Conservation (phyloP, 2,329 filamentous ascomycete species). For the Microascus cirrosus region DNA sequence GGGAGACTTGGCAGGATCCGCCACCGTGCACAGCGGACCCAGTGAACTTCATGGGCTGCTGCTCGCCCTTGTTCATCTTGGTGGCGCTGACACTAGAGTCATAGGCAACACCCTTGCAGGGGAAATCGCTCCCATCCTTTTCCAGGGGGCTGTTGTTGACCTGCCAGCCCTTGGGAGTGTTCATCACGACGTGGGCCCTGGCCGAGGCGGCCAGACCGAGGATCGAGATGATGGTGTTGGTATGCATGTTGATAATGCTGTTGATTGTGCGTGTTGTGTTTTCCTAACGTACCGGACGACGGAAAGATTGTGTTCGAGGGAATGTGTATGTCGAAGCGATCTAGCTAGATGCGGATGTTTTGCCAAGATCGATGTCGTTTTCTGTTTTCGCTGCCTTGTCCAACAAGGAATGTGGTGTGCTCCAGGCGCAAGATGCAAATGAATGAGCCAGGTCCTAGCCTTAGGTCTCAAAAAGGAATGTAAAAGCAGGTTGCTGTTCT, state of each 20-base stretch:
- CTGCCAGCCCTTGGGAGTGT: constrained; percentile 52
- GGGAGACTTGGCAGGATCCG: constrained; percentile 79
- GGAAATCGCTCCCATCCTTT: constrained; percentile 55
- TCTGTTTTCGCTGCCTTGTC: neutral
- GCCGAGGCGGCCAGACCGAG: constrained; percentile 47
- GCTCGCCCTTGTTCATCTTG: constrained; percentile 45
- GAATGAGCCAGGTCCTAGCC: constrained; percentile 23
- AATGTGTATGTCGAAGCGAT: constrained; percentile 3
- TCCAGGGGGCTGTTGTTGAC: constrained; percentile 54
- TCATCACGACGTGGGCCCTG: constrained; percentile 69
- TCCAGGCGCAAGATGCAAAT: constrained; percentile 15
- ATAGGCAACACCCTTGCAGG: constrained; percentile 58
- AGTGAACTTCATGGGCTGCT: constrained; percentile 45
- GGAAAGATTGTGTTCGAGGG: neutral
- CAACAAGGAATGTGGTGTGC: constrained; percentile 10
- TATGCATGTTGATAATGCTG: constrained; percentile 30
- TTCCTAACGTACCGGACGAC: constrained; percentile 30
- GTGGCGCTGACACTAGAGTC: constrained; percentile 27
- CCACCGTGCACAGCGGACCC: constrained; percentile 78
- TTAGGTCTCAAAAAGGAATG: constrained; percentile 14
- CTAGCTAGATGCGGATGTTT: neutral
- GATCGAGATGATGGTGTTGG: constrained; percentile 32
- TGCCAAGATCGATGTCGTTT: neutral
- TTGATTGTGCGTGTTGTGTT: constrained; percentile 22
- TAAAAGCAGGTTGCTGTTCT: constrained; percentile 3